Evolutionary conservation across 2,329 filamentous ascomycete genomes (phyloP).

Genomic region (Beauveria medogensis): DNA sequence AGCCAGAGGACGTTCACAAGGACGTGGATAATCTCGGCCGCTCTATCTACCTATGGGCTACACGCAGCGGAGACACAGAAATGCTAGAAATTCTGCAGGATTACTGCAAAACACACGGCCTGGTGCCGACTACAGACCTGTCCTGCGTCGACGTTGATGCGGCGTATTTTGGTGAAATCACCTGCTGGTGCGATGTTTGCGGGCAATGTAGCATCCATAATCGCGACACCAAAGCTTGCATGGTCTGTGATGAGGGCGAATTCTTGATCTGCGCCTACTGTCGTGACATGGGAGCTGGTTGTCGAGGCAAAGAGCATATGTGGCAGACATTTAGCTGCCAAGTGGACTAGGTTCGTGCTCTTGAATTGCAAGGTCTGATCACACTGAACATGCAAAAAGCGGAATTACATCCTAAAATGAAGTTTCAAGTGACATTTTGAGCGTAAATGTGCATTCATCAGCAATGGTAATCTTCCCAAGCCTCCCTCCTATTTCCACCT

Average conservation of each 20-base stretch:
- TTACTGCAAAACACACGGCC: neutral
- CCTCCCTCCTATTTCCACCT: neutral
- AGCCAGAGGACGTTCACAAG: neutral
- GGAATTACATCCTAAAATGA: no score
- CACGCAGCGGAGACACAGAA: neutral
- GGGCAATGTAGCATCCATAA: slow-evolving; percentile 9
- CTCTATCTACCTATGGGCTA: slow-evolving; percentile 1
- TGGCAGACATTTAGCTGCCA: neutral
- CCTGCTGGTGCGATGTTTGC: slow-evolving; percentile 14
- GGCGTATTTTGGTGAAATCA: neutral
- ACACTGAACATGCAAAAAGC: no score
- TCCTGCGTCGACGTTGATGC: neutral
- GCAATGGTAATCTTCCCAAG: no score
- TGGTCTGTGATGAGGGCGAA: slow-evolving; percentile 12
- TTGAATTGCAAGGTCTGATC: no score
- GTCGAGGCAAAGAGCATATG: neutral
- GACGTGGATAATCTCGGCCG: neutral
- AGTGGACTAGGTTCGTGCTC: neutral
- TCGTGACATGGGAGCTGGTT: neutral
- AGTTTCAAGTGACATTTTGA: no score
- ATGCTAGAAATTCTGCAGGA: neutral
- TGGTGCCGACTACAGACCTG: neutral
- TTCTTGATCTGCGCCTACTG: slow-evolving; percentile 13
- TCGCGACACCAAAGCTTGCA: slow-evolving; percentile 4
- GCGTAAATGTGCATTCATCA: no score